These are phyloP conservation scores for Prunus kanzakura DNA, from an alignment of 306 rosid species.

Conservation along the genomic window DNA sequence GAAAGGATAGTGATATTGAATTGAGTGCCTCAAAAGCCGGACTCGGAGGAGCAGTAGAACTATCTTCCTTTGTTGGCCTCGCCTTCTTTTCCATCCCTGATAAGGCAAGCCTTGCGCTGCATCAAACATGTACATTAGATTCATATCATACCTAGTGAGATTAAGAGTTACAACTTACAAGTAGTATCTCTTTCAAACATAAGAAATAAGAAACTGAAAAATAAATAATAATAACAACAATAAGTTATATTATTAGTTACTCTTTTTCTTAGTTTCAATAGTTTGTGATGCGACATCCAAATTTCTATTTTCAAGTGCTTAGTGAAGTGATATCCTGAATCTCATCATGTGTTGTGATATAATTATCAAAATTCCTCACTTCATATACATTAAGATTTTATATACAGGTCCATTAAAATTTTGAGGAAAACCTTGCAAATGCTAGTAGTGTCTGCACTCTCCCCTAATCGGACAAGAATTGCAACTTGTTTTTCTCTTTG, in stretches of 20 bases:
- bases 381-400: too few species aligned
- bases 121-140: conserved; percentile 3
- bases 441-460: conserved; percentile 56
- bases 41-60: background rate
- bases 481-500: conserved; percentile 60
- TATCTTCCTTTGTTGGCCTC: background rate
- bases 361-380: too few species aligned
- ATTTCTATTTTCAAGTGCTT: too few species aligned
- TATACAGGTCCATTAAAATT: background rate
- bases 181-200: background rate
- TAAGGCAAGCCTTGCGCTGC: conserved; percentile 35
- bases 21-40: background rate
- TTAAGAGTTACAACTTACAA: background rate
- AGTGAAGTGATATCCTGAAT: too few species aligned
- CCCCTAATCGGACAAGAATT: conserved; percentile 60
- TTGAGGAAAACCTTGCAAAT: conserved; percentile 43
- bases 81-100: conserved; percentile 24
- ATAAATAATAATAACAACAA: too few species aligned
- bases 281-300: background rate
- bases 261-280: background rate
- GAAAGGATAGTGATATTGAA: background rate
- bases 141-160: background rate
- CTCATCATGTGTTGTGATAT: background rate
- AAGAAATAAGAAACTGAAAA: too few species aligned
- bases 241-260: background rate